Percentiles rank a stretch among this genome's conserved stretches.
Evolutionary conservation across 2,329 filamentous ascomycete genomes (phyloP).

Genomic region (Talaromyces sp.): DNA sequence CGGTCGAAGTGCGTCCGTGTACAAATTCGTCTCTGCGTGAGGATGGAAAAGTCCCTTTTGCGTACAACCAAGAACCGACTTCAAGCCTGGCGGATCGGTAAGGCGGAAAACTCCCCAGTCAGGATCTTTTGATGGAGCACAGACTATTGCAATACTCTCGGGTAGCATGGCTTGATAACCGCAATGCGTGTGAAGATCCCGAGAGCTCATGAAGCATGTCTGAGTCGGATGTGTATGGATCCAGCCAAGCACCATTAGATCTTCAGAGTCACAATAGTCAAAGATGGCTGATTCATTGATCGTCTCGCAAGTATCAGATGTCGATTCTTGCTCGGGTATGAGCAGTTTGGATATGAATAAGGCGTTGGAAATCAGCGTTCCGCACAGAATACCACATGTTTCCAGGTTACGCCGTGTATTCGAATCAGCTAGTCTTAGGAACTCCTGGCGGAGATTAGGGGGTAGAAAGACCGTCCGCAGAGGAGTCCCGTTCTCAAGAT

Average conservation of each 20-base stretch:
- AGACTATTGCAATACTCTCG: conserved; percentile 95
- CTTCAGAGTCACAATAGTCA: conserved; percentile 80
- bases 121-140: conserved; percentile 68
- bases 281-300: conserved; percentile 79
- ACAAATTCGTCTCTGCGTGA: conserved; percentile 64
- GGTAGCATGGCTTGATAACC: conserved; percentile 96
- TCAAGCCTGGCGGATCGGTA: conserved; percentile 85
- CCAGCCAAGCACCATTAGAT: conserved; percentile 86
- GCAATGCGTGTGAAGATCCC: conserved; percentile 87
- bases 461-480: conserved; percentile 87
- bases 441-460: conserved; percentile 63
- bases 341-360: conserved; percentile 84
- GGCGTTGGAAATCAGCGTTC: conserved; percentile 84
- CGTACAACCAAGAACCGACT: conserved; percentile 74
- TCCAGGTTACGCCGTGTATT: conserved; percentile 83
- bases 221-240: conserved; percentile 97
- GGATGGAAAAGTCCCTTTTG: conserved; percentile 80
- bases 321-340: conserved; percentile 85
- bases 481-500: conserved; percentile 81
- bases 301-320: conserved; percentile 91
- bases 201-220: conserved; percentile 94
- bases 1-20: conserved; percentile 66
- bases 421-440: conserved; percentile 65
- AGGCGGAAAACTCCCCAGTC: conserved; percentile 90
- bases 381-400: conserved; percentile 91